Evolutionary conservation across 345 rosid genomes (phyloP).

Genomic region (Streptanthus diversifolius): DNA sequence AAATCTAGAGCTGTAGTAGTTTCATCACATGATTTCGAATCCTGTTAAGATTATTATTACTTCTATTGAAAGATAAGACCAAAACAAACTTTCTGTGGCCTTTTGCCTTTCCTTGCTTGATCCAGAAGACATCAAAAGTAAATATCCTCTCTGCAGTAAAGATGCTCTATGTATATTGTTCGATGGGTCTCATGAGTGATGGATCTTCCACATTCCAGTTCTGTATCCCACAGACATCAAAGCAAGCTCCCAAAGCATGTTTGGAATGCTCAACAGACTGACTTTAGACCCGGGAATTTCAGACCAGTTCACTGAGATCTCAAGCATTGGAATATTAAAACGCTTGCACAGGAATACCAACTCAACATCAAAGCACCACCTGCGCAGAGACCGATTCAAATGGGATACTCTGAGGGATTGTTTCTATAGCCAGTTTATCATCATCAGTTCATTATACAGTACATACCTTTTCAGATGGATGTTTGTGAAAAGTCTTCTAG

Average conservation of each 20-base stretch:
- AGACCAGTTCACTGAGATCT: slow-evolving; percentile 90
- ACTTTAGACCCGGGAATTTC: slow-evolving; percentile 98
- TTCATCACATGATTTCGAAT: not conserved
- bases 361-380: slow-evolving; percentile 99
- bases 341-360: slow-evolving; percentile 83
- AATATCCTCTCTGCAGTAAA: not conserved
- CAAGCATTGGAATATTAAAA: slow-evolving; percentile 64
- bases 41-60: not conserved
- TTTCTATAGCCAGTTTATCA: not conserved
- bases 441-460: not conserved
- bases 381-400: slow-evolving; percentile 27
- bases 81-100: not conserved
- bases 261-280: slow-evolving; percentile 80
- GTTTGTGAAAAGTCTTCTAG: slow-evolving; percentile 83
- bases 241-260: slow-evolving; percentile 96
- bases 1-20: slow-evolving; percentile 1
- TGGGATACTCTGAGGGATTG: not conserved
- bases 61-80: slow-evolving; percentile 4
- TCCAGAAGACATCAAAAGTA: not conserved
- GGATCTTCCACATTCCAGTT: slow-evolving; percentile 72
- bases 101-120: not conserved
- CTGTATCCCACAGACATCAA: slow-evolving; percentile 90
- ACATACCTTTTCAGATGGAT: slow-evolving; percentile 78
- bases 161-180: slow-evolving; percentile 9
- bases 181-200: slow-evolving; percentile 22